These are phyloP conservation scores for Amphibolis antarctica DNA, from an alignment of 106 monocot species.

Conservation along the genomic window DNA sequence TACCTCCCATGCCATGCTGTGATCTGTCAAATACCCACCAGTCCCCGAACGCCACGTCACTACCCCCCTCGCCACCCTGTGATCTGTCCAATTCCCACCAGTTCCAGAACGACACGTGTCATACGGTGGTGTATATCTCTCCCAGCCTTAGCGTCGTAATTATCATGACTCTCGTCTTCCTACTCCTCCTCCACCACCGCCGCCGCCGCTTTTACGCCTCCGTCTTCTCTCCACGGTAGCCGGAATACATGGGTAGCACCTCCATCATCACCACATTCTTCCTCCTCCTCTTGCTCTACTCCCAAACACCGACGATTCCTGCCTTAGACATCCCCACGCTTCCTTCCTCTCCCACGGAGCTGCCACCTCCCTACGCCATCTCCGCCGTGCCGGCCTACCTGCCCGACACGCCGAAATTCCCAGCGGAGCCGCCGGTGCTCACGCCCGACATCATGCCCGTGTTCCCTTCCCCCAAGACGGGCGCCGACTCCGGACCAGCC, in stretches of 20 bases:
- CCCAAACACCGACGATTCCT: not conserved
- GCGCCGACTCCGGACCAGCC: not conserved
- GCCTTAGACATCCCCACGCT: not conserved
- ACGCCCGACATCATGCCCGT: constrained; percentile 4
- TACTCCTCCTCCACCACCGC: not conserved
- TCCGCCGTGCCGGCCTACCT: constrained; percentile 3
- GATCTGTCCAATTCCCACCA: not conserved
- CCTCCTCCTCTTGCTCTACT: not conserved
- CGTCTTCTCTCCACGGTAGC: not conserved
- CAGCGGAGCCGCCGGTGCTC: constrained; percentile 1
- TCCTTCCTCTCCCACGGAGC: not conserved
- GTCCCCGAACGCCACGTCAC: not conserved
- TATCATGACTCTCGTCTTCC: not conserved
- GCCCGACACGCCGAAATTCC: not conserved
- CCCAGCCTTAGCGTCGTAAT: not conserved
- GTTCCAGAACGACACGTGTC: not conserved
- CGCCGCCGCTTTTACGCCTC: not conserved
- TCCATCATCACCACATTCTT: not conserved
- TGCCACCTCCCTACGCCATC: not conserved
- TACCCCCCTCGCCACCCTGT: not conserved
- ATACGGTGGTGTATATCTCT: not conserved
- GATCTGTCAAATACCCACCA: not conserved
- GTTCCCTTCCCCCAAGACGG: constrained; percentile 5
- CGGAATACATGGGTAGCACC: not conserved
- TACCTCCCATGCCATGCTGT: no score